Evolutionary conservation across 2,329 filamentous ascomycete genomes (phyloP), one percentile per base, ranked within the genome.

Genomic region (Sclerotinia sclerotiorum): DNA sequence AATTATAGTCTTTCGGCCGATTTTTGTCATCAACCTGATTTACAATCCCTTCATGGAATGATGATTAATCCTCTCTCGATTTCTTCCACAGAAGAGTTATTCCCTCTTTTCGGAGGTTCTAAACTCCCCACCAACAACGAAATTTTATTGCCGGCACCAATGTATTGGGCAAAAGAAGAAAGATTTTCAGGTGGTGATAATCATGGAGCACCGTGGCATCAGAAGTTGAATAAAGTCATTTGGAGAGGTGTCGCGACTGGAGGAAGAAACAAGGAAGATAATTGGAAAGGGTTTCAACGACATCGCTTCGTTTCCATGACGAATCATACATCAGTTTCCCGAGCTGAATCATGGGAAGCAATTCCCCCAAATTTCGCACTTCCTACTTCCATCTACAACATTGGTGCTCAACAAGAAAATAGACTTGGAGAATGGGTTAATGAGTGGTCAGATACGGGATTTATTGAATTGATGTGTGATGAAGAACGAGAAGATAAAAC

Each of bases 161-260:
- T 87, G 84, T 90, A 91, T 75, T 84, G 88, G 72, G 82, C 83
- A 75, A 79, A 83, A 13, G 85, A 89, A 72, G 80, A 82, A n/a
- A 82, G 85, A 57, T 90, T 89, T 76, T 83, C 83, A 3, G 88
- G 87, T 62, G 84, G 84, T 60, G 78, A 81, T 29, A 77, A 80
- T n/a, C 84, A 85, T 69, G 88, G 88, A 49, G 79, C 82, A 3
- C 76, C 80, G 3, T 90, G 89, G 88, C 75, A 79, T 1, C 74
- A 82, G 29, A 91, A 91, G 78, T 79, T 79, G 46, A 79, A 84
- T 63, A 80, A 80, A 11, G 79, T 87, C 42, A 80, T 89, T 44
- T 91, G 88, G 88, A 85, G 88, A 35, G 88, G 88, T 63, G 85
- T 86, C 2, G 87, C 86, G 2, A 88, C 87, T 2, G 88, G 87